Evolutionary conservation across 2,329 filamentous ascomycete species (phyloP).

Genomic region (Spiromastix sp.): DNA sequence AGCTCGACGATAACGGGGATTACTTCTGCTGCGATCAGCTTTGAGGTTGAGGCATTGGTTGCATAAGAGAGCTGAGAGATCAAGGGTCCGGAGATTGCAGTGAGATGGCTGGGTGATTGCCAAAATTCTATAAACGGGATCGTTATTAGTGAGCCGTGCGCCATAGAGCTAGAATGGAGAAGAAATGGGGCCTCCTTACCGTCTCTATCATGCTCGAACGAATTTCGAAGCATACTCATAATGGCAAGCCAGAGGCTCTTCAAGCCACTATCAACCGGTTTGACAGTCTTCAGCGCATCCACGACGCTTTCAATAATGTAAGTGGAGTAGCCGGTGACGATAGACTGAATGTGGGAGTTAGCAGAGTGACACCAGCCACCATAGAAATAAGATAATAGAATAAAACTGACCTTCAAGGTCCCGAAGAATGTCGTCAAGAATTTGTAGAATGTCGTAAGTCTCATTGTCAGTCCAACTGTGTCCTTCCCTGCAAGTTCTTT

Average conservation of each 20-base stretch:
- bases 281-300: constrained; percentile 43
- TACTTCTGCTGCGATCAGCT: constrained; percentile 45
- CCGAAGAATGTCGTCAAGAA: constrained; percentile 75
- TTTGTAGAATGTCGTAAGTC: constrained; percentile 67
- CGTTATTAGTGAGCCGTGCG: not conserved
- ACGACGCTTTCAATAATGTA: constrained; percentile 72
- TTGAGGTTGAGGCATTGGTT: constrained; percentile 26
- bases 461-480: constrained; percentile 44
- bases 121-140: constrained; percentile 54
- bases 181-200: constrained; percentile 32
- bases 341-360: constrained; percentile 48
- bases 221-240: constrained; percentile 60
- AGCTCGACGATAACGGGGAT: constrained; percentile 71
- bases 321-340: constrained; percentile 83
- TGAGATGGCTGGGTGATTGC: constrained; percentile 84
- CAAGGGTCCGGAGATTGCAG: constrained; percentile 58
- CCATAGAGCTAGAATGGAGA: too few species aligned
- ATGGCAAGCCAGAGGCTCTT: constrained; percentile 58
- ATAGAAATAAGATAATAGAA: not conserved
- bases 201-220: constrained; percentile 83
- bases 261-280: constrained; percentile 35
- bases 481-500: constrained; percentile 54
- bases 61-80: constrained; percentile 53
- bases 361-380: constrained; percentile 5
- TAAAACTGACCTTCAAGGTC: constrained; percentile 54